A percentile compares a stretch with the other conserved stretches of the same genome.
phyloP scores from a whole-genome alignment of 2,329 filamentous ascomycete species.

The Pezizomycotina sp. region DNA sequence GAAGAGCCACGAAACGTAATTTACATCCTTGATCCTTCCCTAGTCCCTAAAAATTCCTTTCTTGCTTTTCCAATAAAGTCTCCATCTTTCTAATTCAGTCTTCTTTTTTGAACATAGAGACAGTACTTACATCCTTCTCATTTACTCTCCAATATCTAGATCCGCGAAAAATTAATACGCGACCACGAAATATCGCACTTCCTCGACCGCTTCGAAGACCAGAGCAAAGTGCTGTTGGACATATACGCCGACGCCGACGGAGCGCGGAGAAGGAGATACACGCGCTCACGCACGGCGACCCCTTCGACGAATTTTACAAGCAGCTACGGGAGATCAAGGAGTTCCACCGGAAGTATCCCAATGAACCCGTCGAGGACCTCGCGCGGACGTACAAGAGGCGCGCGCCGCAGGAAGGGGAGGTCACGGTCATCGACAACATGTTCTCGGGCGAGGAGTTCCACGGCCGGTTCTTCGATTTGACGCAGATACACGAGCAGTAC shows the following conservation, averaged over 20 bases:
- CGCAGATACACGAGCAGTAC: conserved; percentile 67
- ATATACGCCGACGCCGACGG: conserved; percentile 68
- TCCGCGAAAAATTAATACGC: conserved; percentile 71
- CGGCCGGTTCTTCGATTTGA: conserved; percentile 83
- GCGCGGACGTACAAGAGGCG: conserved; percentile 76
- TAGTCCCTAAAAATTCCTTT: background rate
- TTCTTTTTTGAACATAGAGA: conserved; percentile 9
- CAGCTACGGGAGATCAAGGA: conserved; percentile 66
- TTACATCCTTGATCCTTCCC: conserved; percentile 21
- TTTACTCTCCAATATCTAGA: conserved; percentile 35
- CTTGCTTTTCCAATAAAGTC: background rate
- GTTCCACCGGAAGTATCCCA: conserved; percentile 80
- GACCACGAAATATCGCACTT: conserved; percentile 87
- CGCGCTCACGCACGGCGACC: conserved; percentile 65
- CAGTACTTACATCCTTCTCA: conserved; percentile 3
- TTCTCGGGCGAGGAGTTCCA: conserved; percentile 94
- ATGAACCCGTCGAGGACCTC: conserved; percentile 86
- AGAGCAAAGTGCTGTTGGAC: conserved; percentile 61
- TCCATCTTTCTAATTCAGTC: background rate
- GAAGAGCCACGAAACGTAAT: conserved; percentile 78
- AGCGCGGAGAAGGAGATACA: conserved; percentile 64
- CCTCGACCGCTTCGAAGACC: conserved; percentile 69
- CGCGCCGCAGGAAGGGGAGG: conserved; percentile 39
- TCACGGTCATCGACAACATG: conserved; percentile 63
- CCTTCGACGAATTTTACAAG: conserved; percentile 81